Evolutionary conservation across 2,329 filamentous ascomycete genomes (phyloP).

Genomic region (Talaromyces atroroseus): DNA sequence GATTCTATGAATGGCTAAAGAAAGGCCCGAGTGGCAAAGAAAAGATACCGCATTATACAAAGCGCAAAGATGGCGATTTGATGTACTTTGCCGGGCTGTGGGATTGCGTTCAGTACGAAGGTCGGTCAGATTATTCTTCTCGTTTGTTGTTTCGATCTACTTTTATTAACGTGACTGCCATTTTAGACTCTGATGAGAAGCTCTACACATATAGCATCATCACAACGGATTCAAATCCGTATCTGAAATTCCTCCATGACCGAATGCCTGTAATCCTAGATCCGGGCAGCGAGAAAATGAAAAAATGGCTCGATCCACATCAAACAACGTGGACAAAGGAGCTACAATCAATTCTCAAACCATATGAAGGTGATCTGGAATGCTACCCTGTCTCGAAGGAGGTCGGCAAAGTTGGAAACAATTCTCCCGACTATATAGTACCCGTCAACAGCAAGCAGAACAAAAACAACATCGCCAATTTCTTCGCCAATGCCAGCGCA

Average conservation of each 20-base stretch:
- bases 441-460: conserved; percentile 81
- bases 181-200: conserved; percentile 57
- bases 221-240: conserved; percentile 78
- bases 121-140: conserved; percentile 33
- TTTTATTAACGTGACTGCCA: not conserved
- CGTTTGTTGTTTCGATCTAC: not conserved
- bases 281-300: conserved; percentile 63
- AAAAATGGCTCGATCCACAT: conserved; percentile 71
- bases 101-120: conserved; percentile 80
- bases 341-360: conserved; percentile 71
- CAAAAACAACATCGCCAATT: conserved; percentile 89
- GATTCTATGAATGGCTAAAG: conserved; percentile 96
- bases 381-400: conserved; percentile 82
- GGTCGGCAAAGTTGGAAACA: conserved; percentile 90
- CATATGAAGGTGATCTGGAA: conserved; percentile 72
- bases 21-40: conserved; percentile 65
- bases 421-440: conserved; percentile 75
- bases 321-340: conserved; percentile 69
- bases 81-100: conserved; percentile 90
- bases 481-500: conserved; percentile 63
- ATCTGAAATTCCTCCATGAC: conserved; percentile 82
- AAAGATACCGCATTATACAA: conserved; percentile 79
- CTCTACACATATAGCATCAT: conserved; percentile 89
- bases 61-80: conserved; percentile 71
- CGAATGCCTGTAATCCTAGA: conserved; percentile 94